Conservation (phyloP, 2,329 filamentous ascomycete genomes). For the Fonsecaea nubica region DNA sequence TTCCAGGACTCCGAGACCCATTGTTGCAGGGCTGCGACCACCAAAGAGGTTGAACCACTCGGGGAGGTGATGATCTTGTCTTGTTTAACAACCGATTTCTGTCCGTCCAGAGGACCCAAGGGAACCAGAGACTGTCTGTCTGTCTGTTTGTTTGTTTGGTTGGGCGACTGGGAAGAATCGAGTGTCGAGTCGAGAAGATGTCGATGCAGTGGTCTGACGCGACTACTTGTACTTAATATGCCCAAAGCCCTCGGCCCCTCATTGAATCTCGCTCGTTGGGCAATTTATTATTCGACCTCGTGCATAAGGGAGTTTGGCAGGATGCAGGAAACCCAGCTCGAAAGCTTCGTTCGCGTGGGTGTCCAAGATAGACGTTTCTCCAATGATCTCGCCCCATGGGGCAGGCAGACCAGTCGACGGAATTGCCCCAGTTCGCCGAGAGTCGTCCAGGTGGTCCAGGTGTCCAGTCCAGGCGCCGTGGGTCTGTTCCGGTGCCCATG, state of each 20-base stretch:
- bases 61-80: background rate
- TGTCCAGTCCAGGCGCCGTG: too few relatives aligned
- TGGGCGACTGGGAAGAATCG: background rate
- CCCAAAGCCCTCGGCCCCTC: background rate
- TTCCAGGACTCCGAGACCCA: conserved; percentile 34
- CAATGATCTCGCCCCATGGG: conserved; percentile 21
- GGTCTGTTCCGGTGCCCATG: background rate
- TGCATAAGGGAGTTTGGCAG: conserved; percentile 4
- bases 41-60: conserved; percentile 2
- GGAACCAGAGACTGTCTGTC: background rate
- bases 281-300: conserved; percentile 1
- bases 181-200: background rate
- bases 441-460: background rate
- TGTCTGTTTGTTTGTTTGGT: background rate
- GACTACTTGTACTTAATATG: conserved; percentile 6
- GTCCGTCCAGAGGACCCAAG: background rate
- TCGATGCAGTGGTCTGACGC: conserved; percentile 1
- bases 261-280: background rate
- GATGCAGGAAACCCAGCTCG: conserved; percentile 4
- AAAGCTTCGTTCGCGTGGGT: background rate
- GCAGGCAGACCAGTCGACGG: conserved; percentile 13
- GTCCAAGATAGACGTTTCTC: conserved; percentile 16
- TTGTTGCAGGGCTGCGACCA: conserved; percentile 3
- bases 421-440: conserved; percentile 20
- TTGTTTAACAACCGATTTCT: background rate